These are phyloP conservation scores for Flaveria ramosissima DNA, from an alignment of 129 eudicot species.

Conservation along the genomic window DNA sequence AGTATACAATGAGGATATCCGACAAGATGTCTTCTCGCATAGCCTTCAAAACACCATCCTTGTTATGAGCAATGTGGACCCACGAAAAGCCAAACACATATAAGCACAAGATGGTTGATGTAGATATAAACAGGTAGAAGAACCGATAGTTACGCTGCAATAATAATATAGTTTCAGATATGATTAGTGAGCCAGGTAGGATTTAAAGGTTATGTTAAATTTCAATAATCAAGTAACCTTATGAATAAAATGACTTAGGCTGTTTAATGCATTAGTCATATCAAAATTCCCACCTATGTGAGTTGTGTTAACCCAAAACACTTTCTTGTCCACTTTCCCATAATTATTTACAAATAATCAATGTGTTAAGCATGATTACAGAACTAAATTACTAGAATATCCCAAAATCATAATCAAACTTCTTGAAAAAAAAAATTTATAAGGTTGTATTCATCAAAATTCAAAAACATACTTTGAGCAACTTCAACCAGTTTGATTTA, in stretches of 20 bases:
- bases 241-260: background rate
- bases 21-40: conserved; percentile 62
- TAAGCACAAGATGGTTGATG: conserved; percentile 84
- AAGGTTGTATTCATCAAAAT: background rate
- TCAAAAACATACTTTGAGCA: conserved; percentile 2
- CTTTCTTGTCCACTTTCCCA: background rate
- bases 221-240: background rate
- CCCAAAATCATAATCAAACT: no score
- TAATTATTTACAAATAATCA: background rate
- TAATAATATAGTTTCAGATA: background rate
- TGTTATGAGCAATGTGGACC: conserved; percentile 45
- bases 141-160: conserved; percentile 93
- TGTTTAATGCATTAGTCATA: background rate
- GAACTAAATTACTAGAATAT: background rate
- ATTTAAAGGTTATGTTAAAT: background rate
- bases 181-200: background rate
- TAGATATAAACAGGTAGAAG: conserved; percentile 91
- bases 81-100: conserved; percentile 74
- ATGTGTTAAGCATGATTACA: background rate
- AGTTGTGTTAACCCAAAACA: no score
- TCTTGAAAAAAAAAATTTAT: background rate
- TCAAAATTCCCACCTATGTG: no score
- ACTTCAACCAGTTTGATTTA: background rate
- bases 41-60: conserved; percentile 51
- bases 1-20: conserved; percentile 81